These are phyloP conservation scores for Nemophila menziesii DNA, from an alignment of 257 asterid genomes.

Conservation along the genomic window DNA sequence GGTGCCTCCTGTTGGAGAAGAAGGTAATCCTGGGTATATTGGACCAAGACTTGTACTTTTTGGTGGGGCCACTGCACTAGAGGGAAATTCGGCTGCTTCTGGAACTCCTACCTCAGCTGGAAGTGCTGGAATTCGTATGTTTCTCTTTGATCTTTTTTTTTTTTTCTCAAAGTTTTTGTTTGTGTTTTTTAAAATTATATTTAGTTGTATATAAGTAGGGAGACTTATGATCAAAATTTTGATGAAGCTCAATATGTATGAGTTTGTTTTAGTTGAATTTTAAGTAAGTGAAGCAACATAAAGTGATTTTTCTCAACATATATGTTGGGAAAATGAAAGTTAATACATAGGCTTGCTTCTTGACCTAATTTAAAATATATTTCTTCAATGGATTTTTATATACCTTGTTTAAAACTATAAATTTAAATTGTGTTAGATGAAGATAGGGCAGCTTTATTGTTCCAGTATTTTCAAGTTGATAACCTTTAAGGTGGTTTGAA, in stretches of 20 bases:
- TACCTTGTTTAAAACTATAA: not conserved
- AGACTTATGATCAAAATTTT: no score
- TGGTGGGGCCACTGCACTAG: constrained; percentile 97
- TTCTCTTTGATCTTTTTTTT: constrained; percentile 5
- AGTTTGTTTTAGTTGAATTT: not conserved
- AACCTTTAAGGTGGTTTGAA: constrained; percentile 4
- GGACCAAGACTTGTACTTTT: constrained; percentile 83
- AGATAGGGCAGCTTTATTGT: not conserved
- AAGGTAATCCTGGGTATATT: constrained; percentile 69
- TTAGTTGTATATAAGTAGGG: not conserved
- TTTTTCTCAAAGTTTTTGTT: not conserved
- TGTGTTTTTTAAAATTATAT: no score
- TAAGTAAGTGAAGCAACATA: not conserved
- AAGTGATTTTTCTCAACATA: not conserved
- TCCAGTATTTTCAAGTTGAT: not conserved
- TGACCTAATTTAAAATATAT: not conserved
- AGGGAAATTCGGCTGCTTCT: constrained; percentile 82
- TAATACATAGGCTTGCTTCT: not conserved
- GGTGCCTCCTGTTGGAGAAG: constrained; percentile 94
- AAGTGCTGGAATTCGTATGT: constrained; percentile 91
- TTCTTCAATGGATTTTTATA: not conserved
- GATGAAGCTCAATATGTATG: not conserved
- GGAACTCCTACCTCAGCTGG: constrained; percentile 97
- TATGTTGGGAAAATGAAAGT: not conserved
- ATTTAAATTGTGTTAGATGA: not conserved